These are phyloP conservation scores for Blastocystis sp. DNA, from an alignment of 352 stramenopile genomes.

Conservation along the genomic window DNA sequence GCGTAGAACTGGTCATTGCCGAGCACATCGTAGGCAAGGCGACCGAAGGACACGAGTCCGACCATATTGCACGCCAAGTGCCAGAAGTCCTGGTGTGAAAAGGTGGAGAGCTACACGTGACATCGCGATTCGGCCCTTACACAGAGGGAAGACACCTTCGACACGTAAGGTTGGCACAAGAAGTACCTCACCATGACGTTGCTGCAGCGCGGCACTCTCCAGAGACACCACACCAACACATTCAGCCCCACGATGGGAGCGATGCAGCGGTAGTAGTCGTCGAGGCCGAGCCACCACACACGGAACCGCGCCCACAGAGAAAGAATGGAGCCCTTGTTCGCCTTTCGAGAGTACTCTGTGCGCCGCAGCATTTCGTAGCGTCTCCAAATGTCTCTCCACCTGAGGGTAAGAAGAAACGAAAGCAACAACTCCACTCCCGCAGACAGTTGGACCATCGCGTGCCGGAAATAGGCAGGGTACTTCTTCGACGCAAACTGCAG, in stretches of 20 bases:
- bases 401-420: background rate
- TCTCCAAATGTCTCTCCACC: slow-evolving; percentile 37
- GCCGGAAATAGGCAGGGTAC: slow-evolving; percentile 2
- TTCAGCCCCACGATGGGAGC: slow-evolving; percentile 31
- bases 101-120: slow-evolving; percentile 24
- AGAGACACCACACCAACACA: slow-evolving; percentile 1
- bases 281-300: background rate
- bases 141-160: slow-evolving; percentile 7
- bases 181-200: slow-evolving; percentile 6
- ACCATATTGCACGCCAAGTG: slow-evolving; percentile 47
- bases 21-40: slow-evolving; percentile 19
- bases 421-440: background rate
- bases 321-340: background rate
- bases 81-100: slow-evolving; percentile 48
- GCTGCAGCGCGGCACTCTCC: slow-evolving; percentile 6
- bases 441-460: slow-evolving; percentile 7
- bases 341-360: background rate
- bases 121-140: background rate
- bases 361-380: slow-evolving; percentile 26
- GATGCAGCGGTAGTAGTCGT: slow-evolving; percentile 22
- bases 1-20: slow-evolving; percentile 55
- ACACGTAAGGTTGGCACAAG: background rate
- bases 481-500: slow-evolving; percentile 31
- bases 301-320: slow-evolving; percentile 8
- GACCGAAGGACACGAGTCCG: slow-evolving; percentile 31